A percentile compares a stretch with the other conserved stretches of the same genome.
phyloP scores from a whole-genome alignment of 1,139 yeast species.

The Candida labiduridarum region DNA sequence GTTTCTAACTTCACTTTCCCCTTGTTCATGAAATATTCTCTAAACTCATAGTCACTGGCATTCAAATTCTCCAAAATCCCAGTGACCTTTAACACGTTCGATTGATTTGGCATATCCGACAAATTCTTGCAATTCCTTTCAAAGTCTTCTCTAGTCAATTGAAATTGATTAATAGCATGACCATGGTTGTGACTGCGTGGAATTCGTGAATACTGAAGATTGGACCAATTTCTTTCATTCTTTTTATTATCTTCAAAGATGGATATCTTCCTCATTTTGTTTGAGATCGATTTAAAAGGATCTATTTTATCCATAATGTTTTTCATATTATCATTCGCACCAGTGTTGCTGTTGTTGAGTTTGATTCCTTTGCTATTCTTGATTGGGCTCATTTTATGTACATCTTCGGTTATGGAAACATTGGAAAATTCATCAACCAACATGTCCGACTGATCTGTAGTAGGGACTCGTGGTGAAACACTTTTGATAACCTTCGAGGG shows the following conservation, averaged over 20 bases:
- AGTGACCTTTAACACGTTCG: slow-evolving; percentile 7
- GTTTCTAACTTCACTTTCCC: slow-evolving; percentile 29
- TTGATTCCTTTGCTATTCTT: background rate
- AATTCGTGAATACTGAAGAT: slow-evolving; percentile 1
- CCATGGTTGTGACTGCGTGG: background rate
- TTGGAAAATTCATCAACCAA: slow-evolving; percentile 42
- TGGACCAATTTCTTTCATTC: slow-evolving; percentile 38
- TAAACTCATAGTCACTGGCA: slow-evolving; percentile 25
- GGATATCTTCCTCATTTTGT: slow-evolving; percentile 34
- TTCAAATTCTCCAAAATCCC: slow-evolving; percentile 11
- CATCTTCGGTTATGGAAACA: slow-evolving; percentile 28
- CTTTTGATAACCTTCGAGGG: background rate
- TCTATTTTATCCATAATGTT: slow-evolving; percentile 43
- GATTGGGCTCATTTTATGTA: slow-evolving; percentile 8
- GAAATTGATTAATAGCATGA: slow-evolving; percentile 1
- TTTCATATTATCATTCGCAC: slow-evolving; percentile 27
- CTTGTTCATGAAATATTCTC: slow-evolving; percentile 24
- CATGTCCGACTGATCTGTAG: slow-evolving; percentile 6
- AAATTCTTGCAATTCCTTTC: slow-evolving; percentile 12
- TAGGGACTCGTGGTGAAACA: background rate
- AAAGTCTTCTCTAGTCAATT: slow-evolving; percentile 12
- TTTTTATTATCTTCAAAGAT: slow-evolving; percentile 40
- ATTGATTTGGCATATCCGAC: slow-evolving; percentile 8
- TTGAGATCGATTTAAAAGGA: slow-evolving; percentile 41
- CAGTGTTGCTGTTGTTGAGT: background rate